Percentiles rank a stretch among this genome's conserved stretches.
phyloP scores from a whole-genome alignment of 2,329 filamentous ascomycete species.

The Fusarium keratoplasticum region DNA sequence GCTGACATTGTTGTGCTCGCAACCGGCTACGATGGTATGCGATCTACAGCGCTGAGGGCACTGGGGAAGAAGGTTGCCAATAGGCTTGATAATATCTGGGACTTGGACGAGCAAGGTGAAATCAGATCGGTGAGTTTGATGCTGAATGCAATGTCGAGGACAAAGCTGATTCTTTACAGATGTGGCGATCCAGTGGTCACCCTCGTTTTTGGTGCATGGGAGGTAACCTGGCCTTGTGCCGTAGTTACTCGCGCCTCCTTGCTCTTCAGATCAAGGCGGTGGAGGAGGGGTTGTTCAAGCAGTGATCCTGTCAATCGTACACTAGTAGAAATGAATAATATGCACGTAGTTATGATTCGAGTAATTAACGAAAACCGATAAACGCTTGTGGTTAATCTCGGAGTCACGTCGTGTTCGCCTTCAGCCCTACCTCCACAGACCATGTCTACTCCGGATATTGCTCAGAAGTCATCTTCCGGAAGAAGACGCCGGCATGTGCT shows the following conservation, averaged over 20 bases:
- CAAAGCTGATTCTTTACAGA: background rate
- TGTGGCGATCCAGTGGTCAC: slow-evolving; percentile 25
- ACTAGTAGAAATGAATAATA: background rate
- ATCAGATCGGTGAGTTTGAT: slow-evolving; percentile 9
- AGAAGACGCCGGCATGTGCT: background rate
- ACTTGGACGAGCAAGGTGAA: slow-evolving; percentile 23
- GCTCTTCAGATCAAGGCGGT: slow-evolving; percentile 27
- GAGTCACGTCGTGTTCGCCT: background rate
- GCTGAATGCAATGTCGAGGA: background rate
- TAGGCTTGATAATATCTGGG: slow-evolving; percentile 9
- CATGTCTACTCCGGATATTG: background rate
- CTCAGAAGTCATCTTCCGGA: background rate
- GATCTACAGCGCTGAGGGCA: slow-evolving; percentile 47
- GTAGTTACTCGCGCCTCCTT: slow-evolving; percentile 16
- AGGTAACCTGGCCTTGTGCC: slow-evolving; percentile 17
- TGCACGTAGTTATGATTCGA: background rate
- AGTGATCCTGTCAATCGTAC: background rate
- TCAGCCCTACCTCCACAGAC: background rate
- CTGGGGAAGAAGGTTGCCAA: slow-evolving; percentile 52
- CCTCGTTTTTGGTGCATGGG: slow-evolving; percentile 27
- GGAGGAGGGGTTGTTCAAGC: slow-evolving; percentile 1
- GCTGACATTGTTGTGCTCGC: slow-evolving; percentile 57
- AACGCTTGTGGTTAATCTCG: background rate
- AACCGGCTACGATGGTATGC: slow-evolving; percentile 56
- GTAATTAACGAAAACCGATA: background rate